Base-by-base conservation (phyloP, 2,329 filamentous ascomycete genomes). In the Eutypa lata region DNA sequence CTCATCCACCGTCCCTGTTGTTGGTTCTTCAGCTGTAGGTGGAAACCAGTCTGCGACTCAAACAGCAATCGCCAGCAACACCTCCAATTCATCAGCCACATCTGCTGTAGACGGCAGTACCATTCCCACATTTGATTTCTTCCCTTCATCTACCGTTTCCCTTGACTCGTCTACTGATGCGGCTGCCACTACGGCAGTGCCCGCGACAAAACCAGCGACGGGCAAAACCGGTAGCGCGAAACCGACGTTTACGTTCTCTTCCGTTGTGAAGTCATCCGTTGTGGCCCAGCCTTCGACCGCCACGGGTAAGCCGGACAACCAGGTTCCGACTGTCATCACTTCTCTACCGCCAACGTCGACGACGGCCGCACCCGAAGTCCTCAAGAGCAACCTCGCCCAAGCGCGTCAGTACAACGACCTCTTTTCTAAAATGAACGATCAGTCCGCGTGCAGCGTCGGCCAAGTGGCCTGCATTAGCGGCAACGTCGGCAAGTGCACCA, bases 381-480 rank as follows among this genome's bases (percentile, higher is more conserved):
- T 78, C 49, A 71, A 73, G 2, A 66, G 65, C 50, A 80, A 81
- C 56, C 69, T 83, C 19, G 70, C 69, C 10, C 58, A 70, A 35
- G 77, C 78, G 10, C 65, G 69, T 40, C 53, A 65, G 3, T 74
- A 79, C 60, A 85, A 86, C 63, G 56, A 67, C 10, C 56, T 77
- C 22, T 82, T 79, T 55, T 69, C 71, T 24, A 64, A 59, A 1
- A 66, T 81, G 33, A 76, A 73, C 1, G 67, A 72, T 6, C 57
- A 74, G 19, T 76, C 78, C 2, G 70, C 76, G 48, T 86, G 82
- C 61, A 62, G 59, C 0, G 50, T 62, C 1, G 70, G 70, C 24
- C 77, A 83, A 53, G 71, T 74, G 2, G 81, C 81, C 4, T 86
- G 82, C 50, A 75, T 85, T 44, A 64, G 70, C 14, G 77, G 79